Base-by-base conservation (phyloP, 352 stramenopile genomes). In the Bremia lactucae region DNA sequence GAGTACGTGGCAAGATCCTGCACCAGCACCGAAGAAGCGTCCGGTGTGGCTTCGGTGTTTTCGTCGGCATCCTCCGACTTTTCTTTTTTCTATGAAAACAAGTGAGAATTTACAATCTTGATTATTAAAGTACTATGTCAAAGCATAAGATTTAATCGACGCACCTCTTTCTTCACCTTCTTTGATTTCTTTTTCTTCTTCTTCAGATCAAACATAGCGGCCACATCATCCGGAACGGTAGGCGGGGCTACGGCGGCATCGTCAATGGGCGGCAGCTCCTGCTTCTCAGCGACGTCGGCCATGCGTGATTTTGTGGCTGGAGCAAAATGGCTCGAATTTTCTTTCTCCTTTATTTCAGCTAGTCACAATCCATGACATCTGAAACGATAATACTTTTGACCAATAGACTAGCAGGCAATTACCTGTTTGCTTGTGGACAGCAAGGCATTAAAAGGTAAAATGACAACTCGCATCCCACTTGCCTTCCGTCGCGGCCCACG, bases 151-250 rank as follows among this genome's bases (percentile, higher is more conserved):
- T 6, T 25, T 29, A 6, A 4, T 37, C 26, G 2, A 54, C 53
- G 35, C 38, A 76, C 66, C 60, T 78, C 66, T 49, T 96, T 92
- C 63, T 96, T 94, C 31, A 63, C 57, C 55, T 96, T 95, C 65
- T 95, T 96, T 49, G 87, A 86, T 63, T 95, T 96, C 62, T 87
- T 87, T 73, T 88, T 94, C 72, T 90, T 91, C 52, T 83, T 87
- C 48, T 82, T 84, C 42, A 95, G 43, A 59, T 97, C 85, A 51
- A 97, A 94, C 54, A 86, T 77, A 25, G 75, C 69, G 16, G 93
- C 72, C 23, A 96, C 67, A 42, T 97, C 84, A 40, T 88, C 76
- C 7, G 77, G 73, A 29, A 72, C 75, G 24, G 75, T 56, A 29
- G 75, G 67, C 36, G 70, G 55, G 29, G 58, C 55, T 13, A 68